A percentile compares a stretch with the other conserved stretches of the same genome.
These are phyloP conservation scores for Arthrobotrys pseudoclavata DNA, from an alignment of 2,329 filamentous ascomycete genomes.

Conservation along the genomic window DNA sequence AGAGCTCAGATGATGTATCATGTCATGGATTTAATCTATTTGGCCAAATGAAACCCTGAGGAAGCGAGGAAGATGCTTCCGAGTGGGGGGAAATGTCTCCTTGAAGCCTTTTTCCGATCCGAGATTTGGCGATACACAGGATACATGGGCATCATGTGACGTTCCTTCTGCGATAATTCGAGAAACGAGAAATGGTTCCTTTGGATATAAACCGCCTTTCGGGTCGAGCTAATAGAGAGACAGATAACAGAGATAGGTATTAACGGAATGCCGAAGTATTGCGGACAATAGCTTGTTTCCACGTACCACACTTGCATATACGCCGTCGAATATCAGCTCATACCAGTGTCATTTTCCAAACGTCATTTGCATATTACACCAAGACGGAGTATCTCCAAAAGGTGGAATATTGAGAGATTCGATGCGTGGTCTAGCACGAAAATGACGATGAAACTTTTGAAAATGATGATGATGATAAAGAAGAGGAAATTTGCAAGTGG, in stretches of 20 bases:
- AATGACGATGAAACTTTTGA: constrained; percentile 28
- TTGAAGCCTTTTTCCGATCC: constrained; percentile 24
- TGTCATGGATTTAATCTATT: constrained; percentile 16
- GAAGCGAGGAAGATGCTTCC: constrained; percentile 29
- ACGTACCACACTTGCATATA: constrained; percentile 35
- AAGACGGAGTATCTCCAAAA: constrained; percentile 17
- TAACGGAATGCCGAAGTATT: constrained; percentile 18
- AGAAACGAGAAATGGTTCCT: constrained; percentile 1
- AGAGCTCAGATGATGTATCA: constrained; percentile 21
- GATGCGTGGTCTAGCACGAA: constrained; percentile 7
- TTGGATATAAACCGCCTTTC: constrained; percentile 23
- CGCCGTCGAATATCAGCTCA: constrained; percentile 17
- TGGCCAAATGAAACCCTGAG: constrained; percentile 21
- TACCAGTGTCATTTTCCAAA: constrained; percentile 21
- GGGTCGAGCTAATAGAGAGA: constrained; percentile 1
- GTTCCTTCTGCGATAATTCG: constrained; percentile 4
- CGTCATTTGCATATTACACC: constrained; percentile 9
- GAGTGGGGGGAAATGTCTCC: constrained; percentile 4
- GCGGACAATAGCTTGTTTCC: constrained; percentile 23
- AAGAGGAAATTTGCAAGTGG: constrained; percentile 23
- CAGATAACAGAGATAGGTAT: constrained; percentile 6
- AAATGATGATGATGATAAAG: constrained; percentile 10
- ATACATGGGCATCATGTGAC: constrained; percentile 19
- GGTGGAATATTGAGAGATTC: not conserved
- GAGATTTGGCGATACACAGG: constrained; percentile 17